Percentiles rank a stretch among this genome's conserved stretches.
Evolutionary conservation across 805 yeast genomes (phyloP).

Genomic region (Cyberlindnera nakhonratchasimensis): DNA sequence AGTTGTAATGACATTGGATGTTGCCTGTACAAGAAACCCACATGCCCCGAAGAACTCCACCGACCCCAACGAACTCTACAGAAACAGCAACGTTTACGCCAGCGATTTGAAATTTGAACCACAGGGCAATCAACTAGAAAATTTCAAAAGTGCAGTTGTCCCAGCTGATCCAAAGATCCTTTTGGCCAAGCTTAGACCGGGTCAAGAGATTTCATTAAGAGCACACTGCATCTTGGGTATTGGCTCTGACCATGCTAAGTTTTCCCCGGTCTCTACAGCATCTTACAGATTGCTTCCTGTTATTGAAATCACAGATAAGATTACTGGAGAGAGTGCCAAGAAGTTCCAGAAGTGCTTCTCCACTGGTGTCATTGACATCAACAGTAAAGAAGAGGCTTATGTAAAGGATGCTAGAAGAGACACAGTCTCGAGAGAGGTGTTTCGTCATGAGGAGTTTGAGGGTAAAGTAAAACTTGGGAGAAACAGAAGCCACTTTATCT

Average conservation of each 20-base stretch:
- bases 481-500: conserved; percentile 87
- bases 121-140: conserved; percentile 78
- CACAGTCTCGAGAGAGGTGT: conserved; percentile 94
- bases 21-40: conserved; percentile 80
- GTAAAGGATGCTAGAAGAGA: conserved; percentile 91
- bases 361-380: conserved; percentile 82
- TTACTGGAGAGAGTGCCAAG: conserved; percentile 70
- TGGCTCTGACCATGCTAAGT: conserved; percentile 96
- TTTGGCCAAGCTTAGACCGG: conserved; percentile 91
- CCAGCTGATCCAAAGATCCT: conserved; percentile 88
- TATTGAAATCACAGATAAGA: conserved; percentile 71
- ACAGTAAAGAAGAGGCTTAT: conserved; percentile 62
- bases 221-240: conserved; percentile 90
- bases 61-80: conserved; percentile 79
- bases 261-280: conserved; percentile 96
- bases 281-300: conserved; percentile 90
- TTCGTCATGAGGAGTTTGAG: conserved; percentile 87
- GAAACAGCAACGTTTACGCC: conserved; percentile 86
- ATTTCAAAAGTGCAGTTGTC: conserved; percentile 66
- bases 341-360: conserved; percentile 90
- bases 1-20: conserved; percentile 75
- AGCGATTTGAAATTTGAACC: conserved; percentile 87
- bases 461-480: conserved; percentile 91
- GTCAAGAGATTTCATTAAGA: conserved; percentile 88
- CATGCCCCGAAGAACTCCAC: conserved; percentile 74